A percentile compares a stretch with the other conserved stretches of the same genome.
These are phyloP conservation scores for Fusarium irregulare DNA, from an alignment of 2,329 filamentous ascomycete genomes.

Conservation along the genomic window DNA sequence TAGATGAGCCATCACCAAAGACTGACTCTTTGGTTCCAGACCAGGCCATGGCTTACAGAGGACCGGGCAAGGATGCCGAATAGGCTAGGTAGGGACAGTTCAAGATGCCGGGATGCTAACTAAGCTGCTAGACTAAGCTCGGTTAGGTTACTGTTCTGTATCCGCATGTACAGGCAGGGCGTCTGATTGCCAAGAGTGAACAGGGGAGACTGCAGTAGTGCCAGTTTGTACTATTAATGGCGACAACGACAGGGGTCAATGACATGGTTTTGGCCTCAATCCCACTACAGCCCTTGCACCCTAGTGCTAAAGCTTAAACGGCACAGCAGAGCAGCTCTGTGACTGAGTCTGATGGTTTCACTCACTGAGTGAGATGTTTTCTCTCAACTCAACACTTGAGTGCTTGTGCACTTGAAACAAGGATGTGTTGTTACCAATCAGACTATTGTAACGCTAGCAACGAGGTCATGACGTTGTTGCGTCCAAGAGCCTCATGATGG, in stretches of 20 bases:
- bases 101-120: neutral
- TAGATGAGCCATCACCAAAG: conserved; percentile 3
- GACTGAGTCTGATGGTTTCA: conserved; percentile 3
- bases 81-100: conserved; percentile 18
- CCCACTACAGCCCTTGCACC: conserved; percentile 6
- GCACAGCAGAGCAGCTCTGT: conserved; percentile 20
- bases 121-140: neutral
- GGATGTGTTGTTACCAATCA: neutral
- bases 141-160: neutral
- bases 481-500: conserved; percentile 2
- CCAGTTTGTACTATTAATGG: conserved; percentile 41
- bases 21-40: conserved; percentile 34
- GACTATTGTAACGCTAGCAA: neutral
- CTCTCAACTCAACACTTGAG: neutral
- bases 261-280: conserved; percentile 10
- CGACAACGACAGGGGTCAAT: conserved; percentile 11
- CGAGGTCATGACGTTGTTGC: neutral
- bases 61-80: conserved; percentile 31
- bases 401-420: neutral
- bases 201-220: conserved; percentile 4
- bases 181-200: conserved; percentile 13
- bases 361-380: neutral
- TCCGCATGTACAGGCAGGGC: conserved; percentile 4
- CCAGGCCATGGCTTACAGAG: conserved; percentile 33
- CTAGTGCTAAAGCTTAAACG: conserved; percentile 43